These are phyloP conservation scores for Dunaliella primolecta DNA, from an alignment of 139 green algal species.

Conservation along the genomic window DNA sequence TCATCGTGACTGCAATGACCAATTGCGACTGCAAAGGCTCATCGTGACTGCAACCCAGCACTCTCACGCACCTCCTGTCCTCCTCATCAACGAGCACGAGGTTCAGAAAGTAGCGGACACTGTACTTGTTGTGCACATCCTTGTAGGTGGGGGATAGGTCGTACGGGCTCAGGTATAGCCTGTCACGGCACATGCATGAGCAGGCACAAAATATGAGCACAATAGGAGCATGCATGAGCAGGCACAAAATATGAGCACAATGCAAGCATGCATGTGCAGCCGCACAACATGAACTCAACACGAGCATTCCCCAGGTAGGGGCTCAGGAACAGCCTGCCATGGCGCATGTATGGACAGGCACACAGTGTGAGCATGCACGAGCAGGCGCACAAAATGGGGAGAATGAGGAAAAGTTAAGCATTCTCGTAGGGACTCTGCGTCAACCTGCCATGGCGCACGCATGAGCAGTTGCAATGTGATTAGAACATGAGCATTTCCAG, in stretches of 20 bases:
- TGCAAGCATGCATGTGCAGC: constrained; percentile 30
- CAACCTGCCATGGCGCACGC: no score
- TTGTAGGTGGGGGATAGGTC: constrained; percentile 93
- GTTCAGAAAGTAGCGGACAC: constrained; percentile 97
- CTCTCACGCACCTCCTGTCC: constrained; percentile 61
- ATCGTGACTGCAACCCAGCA: neutral
- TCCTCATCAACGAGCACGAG: constrained; percentile 99
- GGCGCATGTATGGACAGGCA: no score
- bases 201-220: constrained; percentile 35
- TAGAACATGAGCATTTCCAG: no score
- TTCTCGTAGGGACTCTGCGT: no score
- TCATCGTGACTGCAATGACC: no score
- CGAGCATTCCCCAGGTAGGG: no score
- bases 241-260: constrained; percentile 57
- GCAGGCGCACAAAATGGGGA: no score
- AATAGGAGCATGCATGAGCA: constrained; percentile 50
- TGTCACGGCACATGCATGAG: constrained; percentile 24
- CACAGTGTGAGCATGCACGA: no score
- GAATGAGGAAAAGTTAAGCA: no score
- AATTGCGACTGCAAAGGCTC: no score
- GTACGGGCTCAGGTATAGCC: constrained; percentile 92
- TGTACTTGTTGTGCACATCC: constrained; percentile 95
- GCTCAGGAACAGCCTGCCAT: no score
- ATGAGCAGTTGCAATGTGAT: no score
- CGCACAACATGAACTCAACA: neutral